A percentile compares a stretch with the other conserved stretches of the same genome.
Evolutionary conservation across 768 basidiomycete species (phyloP).

Genomic region (Suillus subalutaceus): DNA sequence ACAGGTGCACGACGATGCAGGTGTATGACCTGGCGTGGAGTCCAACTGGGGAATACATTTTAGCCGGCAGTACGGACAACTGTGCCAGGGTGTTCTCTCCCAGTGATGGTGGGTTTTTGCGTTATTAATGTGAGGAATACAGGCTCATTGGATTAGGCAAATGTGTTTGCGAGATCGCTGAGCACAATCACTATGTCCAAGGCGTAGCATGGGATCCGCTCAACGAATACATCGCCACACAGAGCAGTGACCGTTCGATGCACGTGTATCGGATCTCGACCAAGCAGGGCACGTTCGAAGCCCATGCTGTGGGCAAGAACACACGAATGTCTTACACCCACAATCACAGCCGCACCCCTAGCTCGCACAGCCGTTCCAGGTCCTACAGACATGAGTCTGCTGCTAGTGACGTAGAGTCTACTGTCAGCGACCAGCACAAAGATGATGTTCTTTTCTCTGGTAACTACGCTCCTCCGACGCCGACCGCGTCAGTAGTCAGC

Average conservation of each 20-base stretch:
- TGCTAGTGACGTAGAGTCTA: conserved; percentile 74
- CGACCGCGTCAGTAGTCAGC: conserved; percentile 68
- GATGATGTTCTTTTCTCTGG: conserved; percentile 36
- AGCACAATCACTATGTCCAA: conserved; percentile 96
- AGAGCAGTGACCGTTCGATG: conserved; percentile 95
- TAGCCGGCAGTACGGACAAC: conserved; percentile 98
- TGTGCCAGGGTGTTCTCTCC: conserved; percentile 83
- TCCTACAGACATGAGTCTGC: conserved; percentile 73
- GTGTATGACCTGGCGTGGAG: conserved; percentile 99
- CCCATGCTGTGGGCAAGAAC: conserved; percentile 90
- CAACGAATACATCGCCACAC: conserved; percentile 96
- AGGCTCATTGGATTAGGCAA: conserved; percentile 53
- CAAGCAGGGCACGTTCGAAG: conserved; percentile 82
- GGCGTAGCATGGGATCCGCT: conserved; percentile 99
- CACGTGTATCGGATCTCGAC: conserved; percentile 87
- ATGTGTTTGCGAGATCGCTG: conserved; percentile 87
- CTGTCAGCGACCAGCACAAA: conserved; percentile 58
- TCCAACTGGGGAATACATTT: conserved; percentile 89
- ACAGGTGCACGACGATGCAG: conserved; percentile 92
- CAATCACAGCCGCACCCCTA: conserved; percentile 73
- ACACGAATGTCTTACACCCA: conserved; percentile 62
- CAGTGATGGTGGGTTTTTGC: conserved; percentile 58
- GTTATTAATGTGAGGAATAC: conserved; percentile 7
- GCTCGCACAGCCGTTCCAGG: conserved; percentile 59
- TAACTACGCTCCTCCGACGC: conserved; percentile 54